Evolutionary conservation across 1,284 basidiomycete genomes (phyloP), one percentile per base, ranked within the genome.

Genomic region (Heterobasidion irregulare): DNA sequence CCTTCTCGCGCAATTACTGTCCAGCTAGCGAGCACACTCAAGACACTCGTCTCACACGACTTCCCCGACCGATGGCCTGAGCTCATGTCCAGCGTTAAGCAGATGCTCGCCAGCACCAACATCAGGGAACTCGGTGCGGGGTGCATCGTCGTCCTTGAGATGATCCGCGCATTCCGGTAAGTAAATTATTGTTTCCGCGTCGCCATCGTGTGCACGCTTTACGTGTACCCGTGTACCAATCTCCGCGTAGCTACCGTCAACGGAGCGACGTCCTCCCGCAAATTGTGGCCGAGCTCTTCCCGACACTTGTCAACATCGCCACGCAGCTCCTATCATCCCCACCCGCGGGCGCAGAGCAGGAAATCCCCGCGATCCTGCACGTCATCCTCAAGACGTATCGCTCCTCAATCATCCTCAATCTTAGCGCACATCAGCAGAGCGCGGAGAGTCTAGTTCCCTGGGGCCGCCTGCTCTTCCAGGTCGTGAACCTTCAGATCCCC

Each of bases 371-470:
- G 6, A 84, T 93, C 73, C 74, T 93, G 34, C 89, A 92, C 63
- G 75, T 89, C 52, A 88, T 93, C 57, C 75, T 92, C 58, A 93
- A 94, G 65, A 78, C 88, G 0, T 94, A 94, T 75, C 87, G 84
- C 64, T 86, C 84, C 1, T 86, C 84, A 51, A 88, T 91, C 65
- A 76, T 86, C 34, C 75, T 89, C 50, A 78, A 84, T 53, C 75
- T 94, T 13, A 84, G 82, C 56, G 57, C 67, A 8, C 87, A 91
- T 61, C 91, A 92, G 60, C 91, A 92, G 66, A 79, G 75, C 54
- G 65, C 77, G 0, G 84, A 88, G 53, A 84, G 83, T 54, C 75
- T 94, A 52, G 83, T 92, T 13, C 87, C 89, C 0, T 94, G 92
- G 92, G 90, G 89, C 6, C 80, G 81, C 33, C 77, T 94, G n/a